Evolutionary conservation across 2,329 filamentous ascomycete species (phyloP), one percentile per base, ranked within the genome.

Genomic region (Trichoderma lentiforme): DNA sequence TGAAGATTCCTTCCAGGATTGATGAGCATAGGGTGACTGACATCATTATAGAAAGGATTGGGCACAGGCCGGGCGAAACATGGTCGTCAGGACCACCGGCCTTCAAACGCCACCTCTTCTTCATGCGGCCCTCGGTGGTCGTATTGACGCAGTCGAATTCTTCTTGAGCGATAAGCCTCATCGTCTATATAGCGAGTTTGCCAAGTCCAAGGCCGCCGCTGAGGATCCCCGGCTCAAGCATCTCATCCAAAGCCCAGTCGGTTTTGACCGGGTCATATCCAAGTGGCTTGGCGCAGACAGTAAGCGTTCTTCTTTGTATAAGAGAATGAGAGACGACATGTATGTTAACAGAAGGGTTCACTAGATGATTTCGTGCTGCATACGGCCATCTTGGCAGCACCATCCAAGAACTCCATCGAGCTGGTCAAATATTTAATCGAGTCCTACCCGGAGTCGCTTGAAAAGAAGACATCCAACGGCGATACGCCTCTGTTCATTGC

Each of bases 111-210:
- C 90, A 3, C 92, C 91, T 3, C 81, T 93, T 9, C 84, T 93
- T 1, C 81, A 86, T 73, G 89, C 90, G 58, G 90, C 88, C 14
- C 76, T 82, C 9, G 75, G 76, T 2, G 89, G 89, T 3, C 91
- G 84, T 24, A 78, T 95, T n/a, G 87, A 91, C 51, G 86, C 87
- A 21, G 88, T 93, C 0, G 90, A 96, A 77, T 97, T 92, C 89
- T 93, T 95, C 79, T 80, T 94, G 70, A 90, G 91, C 71, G 91
- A 93, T 73, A 87, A 88, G 1, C 92, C 93, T 0, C 81, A 88
- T 75, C 85, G 89, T 32, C 84, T 88, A 69, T 96, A 96, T 77
- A 80, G 86, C 30, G 88, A 93, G 60, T 96, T 94, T 77, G 86
- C 83, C 51, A 83, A 83, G 73, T 87, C 90, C 0, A 87, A 89